Evolutionary conservation across 1,284 basidiomycete genomes (phyloP).

Genomic region (Rhizoctonia solani): DNA sequence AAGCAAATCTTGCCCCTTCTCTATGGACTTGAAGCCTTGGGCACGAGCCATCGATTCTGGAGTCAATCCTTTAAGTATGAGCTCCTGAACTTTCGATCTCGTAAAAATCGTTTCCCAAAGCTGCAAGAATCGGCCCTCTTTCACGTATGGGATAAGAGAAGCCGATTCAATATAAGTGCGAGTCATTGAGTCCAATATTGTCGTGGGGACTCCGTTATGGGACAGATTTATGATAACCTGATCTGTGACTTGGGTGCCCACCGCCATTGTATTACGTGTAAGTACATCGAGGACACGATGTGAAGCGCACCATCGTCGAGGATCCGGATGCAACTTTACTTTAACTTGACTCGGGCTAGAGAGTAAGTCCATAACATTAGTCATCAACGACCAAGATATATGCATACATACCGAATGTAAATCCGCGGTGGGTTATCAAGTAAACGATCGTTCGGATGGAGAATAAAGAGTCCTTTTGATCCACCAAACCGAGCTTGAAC

Average conservation of each 20-base stretch:
- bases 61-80: background rate
- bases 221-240: constrained; percentile 38
- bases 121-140: background rate
- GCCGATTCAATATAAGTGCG: background rate
- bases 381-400: background rate
- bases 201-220: constrained; percentile 33
- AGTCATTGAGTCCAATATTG: constrained; percentile 1
- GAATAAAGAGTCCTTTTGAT: constrained; percentile 36
- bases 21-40: background rate
- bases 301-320: constrained; percentile 30
- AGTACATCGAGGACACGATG: constrained; percentile 35
- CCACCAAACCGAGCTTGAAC: constrained; percentile 37
- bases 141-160: constrained; percentile 11
- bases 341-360: constrained; percentile 35
- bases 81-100: background rate
- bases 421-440: constrained; percentile 2
- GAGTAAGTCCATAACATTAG: constrained; percentile 7
- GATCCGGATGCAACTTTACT: constrained; percentile 34
- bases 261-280: background rate
- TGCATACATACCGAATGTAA: constrained; percentile 12
- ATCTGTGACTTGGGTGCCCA: constrained; percentile 2
- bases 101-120: constrained; percentile 13
- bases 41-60: constrained; percentile 21
- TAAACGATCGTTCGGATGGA: constrained; percentile 26
- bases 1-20: background rate